Evolutionary conservation across 129 eudicot genomes (phyloP).

Genomic region (Escallonia rubra): DNA sequence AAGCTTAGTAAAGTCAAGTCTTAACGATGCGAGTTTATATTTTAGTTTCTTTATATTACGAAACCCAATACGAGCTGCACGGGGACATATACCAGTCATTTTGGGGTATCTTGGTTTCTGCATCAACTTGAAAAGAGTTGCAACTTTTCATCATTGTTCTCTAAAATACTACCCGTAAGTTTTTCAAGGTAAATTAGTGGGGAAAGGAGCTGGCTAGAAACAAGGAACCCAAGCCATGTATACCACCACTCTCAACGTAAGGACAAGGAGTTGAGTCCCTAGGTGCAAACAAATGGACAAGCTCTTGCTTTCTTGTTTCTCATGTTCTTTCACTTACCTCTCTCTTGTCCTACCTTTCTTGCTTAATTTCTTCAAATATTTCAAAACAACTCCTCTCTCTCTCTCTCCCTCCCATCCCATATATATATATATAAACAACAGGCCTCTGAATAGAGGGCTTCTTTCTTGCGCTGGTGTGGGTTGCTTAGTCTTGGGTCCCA

Average conservation of each 20-base stretch:
- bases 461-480: constrained; percentile 27
- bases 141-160: constrained; percentile 36
- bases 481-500: constrained; percentile 29
- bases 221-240: constrained; percentile 41
- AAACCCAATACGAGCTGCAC: no score
- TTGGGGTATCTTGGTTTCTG: constrained; percentile 37
- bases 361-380: not conserved
- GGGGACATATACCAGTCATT: not conserved
- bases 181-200: constrained; percentile 28
- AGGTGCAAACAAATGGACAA: constrained; percentile 41
- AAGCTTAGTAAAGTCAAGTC: no score
- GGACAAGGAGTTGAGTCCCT: constrained; percentile 26
- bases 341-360: not conserved
- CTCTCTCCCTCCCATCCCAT: not conserved
- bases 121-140: constrained; percentile 38
- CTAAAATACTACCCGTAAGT: constrained; percentile 14
- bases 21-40: no score
- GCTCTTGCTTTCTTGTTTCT: constrained; percentile 32
- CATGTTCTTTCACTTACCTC: constrained; percentile 4
- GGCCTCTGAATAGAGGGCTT: not conserved
- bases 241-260: constrained; percentile 14
- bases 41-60: no score
- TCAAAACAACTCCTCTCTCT: constrained; percentile 3
- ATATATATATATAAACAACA: not conserved
- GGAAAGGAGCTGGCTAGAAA: constrained; percentile 15